Evolutionary conservation across 148 eudicot genomes (phyloP).

Genomic region (Silene latifolia): DNA sequence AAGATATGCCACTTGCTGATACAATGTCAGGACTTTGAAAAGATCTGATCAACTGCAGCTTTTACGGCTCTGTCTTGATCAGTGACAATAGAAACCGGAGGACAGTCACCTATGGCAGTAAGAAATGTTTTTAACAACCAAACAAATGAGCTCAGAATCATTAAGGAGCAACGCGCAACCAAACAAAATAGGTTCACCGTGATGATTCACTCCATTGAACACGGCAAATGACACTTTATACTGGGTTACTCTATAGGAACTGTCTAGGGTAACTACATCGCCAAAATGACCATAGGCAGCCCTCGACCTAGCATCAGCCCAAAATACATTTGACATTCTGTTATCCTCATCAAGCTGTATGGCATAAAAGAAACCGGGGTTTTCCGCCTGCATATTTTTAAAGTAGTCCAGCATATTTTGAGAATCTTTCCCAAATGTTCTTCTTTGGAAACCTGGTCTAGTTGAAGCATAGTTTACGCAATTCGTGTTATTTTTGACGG

Average conservation of each 20-base stretch:
- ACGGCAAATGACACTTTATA: constrained; percentile 79
- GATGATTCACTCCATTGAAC: constrained; percentile 87
- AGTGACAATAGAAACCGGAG: constrained; percentile 70
- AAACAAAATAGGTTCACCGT: constrained; percentile 74
- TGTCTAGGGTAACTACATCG: constrained; percentile 71
- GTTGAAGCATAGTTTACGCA: constrained; percentile 30
- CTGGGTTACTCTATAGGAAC: constrained; percentile 58
- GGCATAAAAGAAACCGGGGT: constrained; percentile 91
- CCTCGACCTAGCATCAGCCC: constrained; percentile 94
- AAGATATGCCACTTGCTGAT: constrained; percentile 77
- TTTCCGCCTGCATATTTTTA: constrained; percentile 89
- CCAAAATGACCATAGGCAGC: constrained; percentile 77
- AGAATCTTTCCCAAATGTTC: constrained; percentile 79
- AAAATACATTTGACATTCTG: constrained; percentile 79
- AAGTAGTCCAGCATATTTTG: constrained; percentile 88
- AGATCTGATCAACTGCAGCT: constrained; percentile 59
- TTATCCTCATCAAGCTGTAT: constrained; percentile 85
- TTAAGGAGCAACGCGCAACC: constrained; percentile 87
- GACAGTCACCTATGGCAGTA: constrained; percentile 69
- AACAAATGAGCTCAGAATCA: constrained; percentile 82
- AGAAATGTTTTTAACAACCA: constrained; percentile 88
- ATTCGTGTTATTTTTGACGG: constrained; percentile 36
- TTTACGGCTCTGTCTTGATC: constrained; percentile 59
- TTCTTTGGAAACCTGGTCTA: constrained; percentile 38
- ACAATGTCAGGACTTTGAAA: constrained; percentile 70